These are phyloP conservation scores for Phytophthora nicotianae DNA, from an alignment of 352 stramenopile species.

Conservation along the genomic window DNA sequence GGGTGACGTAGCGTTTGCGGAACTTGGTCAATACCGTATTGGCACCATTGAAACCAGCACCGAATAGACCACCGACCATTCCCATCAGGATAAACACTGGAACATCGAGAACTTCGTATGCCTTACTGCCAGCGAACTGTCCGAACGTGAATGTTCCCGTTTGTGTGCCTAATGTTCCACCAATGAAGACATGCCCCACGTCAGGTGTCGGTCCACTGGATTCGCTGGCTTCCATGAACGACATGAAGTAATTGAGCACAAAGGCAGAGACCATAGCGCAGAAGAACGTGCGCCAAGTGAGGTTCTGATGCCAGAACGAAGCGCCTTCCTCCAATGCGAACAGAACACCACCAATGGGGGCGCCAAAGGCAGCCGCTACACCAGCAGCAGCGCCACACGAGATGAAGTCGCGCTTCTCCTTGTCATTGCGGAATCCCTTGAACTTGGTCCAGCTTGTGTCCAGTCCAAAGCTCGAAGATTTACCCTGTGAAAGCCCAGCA, in stretches of 20 bases:
- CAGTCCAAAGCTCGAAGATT: slow-evolving; percentile 85
- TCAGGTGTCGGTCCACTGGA: slow-evolving; percentile 37
- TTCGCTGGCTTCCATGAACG: slow-evolving; percentile 64
- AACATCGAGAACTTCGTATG: slow-evolving; percentile 95
- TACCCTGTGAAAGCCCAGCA: slow-evolving; percentile 95
- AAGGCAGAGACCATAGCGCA: slow-evolving; percentile 94
- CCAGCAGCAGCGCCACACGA: slow-evolving; percentile 96
- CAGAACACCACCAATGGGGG: slow-evolving; percentile 97
- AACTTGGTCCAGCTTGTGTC: slow-evolving; percentile 92
- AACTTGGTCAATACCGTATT: slow-evolving; percentile 94
- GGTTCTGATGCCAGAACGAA: slow-evolving; percentile 97
- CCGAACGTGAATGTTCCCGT: slow-evolving; percentile 88
- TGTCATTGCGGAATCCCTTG: slow-evolving; percentile 94
- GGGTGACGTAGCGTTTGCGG: slow-evolving; percentile 63
- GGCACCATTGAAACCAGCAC: slow-evolving; percentile 95
- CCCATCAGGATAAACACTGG: slow-evolving; percentile 97
- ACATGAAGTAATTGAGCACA: slow-evolving; percentile 88
- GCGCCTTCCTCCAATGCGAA: slow-evolving; percentile 98
- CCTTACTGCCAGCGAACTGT: slow-evolving; percentile 88
- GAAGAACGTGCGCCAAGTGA: slow-evolving; percentile 98
- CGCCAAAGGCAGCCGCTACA: slow-evolving; percentile 97
- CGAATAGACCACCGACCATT: slow-evolving; percentile 96
- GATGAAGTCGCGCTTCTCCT: slow-evolving; percentile 97
- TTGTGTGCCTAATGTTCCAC: slow-evolving; percentile 75
- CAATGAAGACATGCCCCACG: slow-evolving; percentile 57